Percentiles rank a stretch among this genome's conserved stretches.
Evolutionary conservation across 768 basidiomycete genomes (phyloP).

Genomic region (Suillus americanus): DNA sequence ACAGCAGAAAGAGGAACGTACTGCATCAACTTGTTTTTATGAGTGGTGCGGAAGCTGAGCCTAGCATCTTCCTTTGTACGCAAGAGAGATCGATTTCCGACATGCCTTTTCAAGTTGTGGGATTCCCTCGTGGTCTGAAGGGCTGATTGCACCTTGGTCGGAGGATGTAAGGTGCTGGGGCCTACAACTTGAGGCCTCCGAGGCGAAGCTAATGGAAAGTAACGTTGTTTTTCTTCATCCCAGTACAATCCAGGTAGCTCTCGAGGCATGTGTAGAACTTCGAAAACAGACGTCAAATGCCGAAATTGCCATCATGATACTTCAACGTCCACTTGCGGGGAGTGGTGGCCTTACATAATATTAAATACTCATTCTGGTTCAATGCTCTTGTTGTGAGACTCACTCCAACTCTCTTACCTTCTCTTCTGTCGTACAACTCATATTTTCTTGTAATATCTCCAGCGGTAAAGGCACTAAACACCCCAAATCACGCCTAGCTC

Average conservation of each 20-base stretch:
- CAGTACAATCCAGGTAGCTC: slow-evolving; percentile 59
- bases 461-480: neutral
- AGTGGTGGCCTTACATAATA: slow-evolving; percentile 1
- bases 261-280: slow-evolving; percentile 38
- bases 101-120: neutral
- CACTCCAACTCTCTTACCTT: neutral
- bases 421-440: neutral
- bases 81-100: neutral
- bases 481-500: neutral
- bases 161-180: neutral
- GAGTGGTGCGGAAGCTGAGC: slow-evolving; percentile 10
- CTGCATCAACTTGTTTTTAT: slow-evolving; percentile 28
- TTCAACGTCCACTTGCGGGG: neutral
- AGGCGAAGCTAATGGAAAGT: slow-evolving; percentile 52
- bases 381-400: neutral
- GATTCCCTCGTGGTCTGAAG: neutral
- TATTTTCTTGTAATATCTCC: neutral
- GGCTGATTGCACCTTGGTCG: slow-evolving; percentile 8
- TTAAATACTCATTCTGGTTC: neutral
- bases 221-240: slow-evolving; percentile 50
- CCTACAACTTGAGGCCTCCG: slow-evolving; percentile 9
- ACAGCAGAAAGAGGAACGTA: slow-evolving; percentile 10
- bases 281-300: neutral
- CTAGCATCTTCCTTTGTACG: neutral
- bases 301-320: no score